A percentile compares a stretch with the other conserved stretches of the same genome.
Evolutionary conservation across 805 yeast species (phyloP).

Genomic region (Candida endomychidarum): DNA sequence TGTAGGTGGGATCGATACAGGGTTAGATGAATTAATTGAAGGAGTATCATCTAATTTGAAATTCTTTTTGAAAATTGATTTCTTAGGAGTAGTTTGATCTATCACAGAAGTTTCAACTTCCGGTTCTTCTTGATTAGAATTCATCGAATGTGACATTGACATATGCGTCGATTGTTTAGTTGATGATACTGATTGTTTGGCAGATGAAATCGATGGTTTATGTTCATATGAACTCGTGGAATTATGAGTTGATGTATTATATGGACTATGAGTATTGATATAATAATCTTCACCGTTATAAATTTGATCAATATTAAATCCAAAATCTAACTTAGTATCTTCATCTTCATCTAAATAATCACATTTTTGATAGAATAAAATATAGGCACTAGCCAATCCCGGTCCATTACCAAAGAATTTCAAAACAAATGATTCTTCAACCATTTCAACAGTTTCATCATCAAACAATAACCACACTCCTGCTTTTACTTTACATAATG

Average conservation of each 20-base stretch:
- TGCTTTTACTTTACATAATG: slow-evolving; percentile 73
- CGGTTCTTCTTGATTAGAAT: slow-evolving; percentile 1
- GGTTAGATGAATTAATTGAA: slow-evolving; percentile 3
- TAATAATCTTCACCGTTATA: slow-evolving; percentile 34
- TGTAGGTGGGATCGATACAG: slow-evolving; percentile 4
- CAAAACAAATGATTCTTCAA: slow-evolving; percentile 78
- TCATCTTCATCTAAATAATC: slow-evolving; percentile 45
- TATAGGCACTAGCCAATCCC: slow-evolving; percentile 89
- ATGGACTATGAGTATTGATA: slow-evolving; percentile 2
- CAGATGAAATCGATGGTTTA: background rate
- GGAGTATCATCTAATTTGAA: slow-evolving; percentile 25
- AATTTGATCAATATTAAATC: slow-evolving; percentile 30
- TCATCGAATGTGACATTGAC: slow-evolving; percentile 1
- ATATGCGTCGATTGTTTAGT: background rate
- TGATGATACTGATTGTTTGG: background rate
- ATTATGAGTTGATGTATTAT: background rate
- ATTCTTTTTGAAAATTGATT: slow-evolving; percentile 29
- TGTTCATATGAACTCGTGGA: slow-evolving; percentile 3
- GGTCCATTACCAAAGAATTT: slow-evolving; percentile 86
- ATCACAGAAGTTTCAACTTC: background rate
- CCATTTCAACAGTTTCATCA: slow-evolving; percentile 90
- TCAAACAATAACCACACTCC: slow-evolving; percentile 92
- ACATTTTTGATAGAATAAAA: slow-evolving; percentile 66
- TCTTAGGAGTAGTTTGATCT: background rate
- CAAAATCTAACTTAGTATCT: slow-evolving; percentile 31